Base-by-base conservation (phyloP, 2,329 filamentous ascomycete species). In the Didymella pomorum region DNA sequence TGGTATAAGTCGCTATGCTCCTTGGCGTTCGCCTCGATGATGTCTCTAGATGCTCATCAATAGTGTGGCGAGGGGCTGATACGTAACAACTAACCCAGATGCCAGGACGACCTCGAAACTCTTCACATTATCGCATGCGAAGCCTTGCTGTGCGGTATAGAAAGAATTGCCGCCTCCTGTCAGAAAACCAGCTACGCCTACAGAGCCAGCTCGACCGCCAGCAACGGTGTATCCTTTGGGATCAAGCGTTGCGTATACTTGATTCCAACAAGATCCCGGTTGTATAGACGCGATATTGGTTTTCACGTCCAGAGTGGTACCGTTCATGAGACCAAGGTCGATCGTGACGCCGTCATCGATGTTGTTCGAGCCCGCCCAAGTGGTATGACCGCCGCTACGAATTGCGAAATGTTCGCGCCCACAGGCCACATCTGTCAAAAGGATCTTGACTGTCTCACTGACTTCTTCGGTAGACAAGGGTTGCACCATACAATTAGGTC, bases 91-190 rank as follows among this genome's bases (percentile, higher is more conserved):
- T 3, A 2, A 42, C 41, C 77, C 78, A 26, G 68, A 66, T 33
- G 76, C 75, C 10, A 79, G 72, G 1, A 79, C 75, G 2, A 64
- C 31, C 53, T 79, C 69, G n/a, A 63, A 68, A 14, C 62, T 71
- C 21, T 61, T 62, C 16, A 70, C 56, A 3, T 67, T 71, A 42
- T 71, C 67, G 2, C 60, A 63, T 0, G 52, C 63, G 6, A 62
- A 61, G 11, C 64, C 68, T 18, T 65, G 50, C 12, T 60, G 58
- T 20, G 58, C 61, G 25, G 64, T 62, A 43, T 66, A 71, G 50
- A 66, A 73, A 1, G 69, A 70, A 29, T 69, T 71, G 1, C 72
- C 71, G 12, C 71, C 70, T 26, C 71, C 71, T 9, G 62, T 64
- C 11, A 72, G 33, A 37, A 73, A 72, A 2, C 71, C 71, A 1